phyloP scores from a whole-genome alignment of 805 yeast genomes.

The Pichia rugopelliculosa region DNA sequence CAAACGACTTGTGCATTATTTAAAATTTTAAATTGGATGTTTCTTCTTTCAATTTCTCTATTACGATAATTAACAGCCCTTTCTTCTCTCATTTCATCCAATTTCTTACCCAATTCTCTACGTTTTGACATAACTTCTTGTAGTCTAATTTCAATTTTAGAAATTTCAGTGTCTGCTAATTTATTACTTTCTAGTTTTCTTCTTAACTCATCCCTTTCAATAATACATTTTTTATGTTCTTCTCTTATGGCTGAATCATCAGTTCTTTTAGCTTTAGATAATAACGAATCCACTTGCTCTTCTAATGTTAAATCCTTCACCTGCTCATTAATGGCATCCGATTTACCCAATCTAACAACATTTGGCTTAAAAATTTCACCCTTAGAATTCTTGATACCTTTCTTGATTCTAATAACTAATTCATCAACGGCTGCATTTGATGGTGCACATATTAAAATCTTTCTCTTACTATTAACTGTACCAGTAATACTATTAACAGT shows the following conservation, averaged over 20 bases:
- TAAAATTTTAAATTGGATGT: constrained; percentile 64
- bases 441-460: constrained; percentile 90
- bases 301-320: constrained; percentile 82
- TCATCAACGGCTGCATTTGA: constrained; percentile 99
- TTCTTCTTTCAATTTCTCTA: constrained; percentile 70
- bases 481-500: constrained; percentile 1
- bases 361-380: constrained; percentile 53
- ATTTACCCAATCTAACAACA: constrained; percentile 80
- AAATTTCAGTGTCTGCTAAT: constrained; percentile 36
- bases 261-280: constrained; percentile 26
- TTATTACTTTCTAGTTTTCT: constrained; percentile 25
- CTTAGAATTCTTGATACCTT: constrained; percentile 53
- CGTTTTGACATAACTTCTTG: constrained; percentile 54
- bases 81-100: constrained; percentile 75
- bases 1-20: constrained; percentile 79
- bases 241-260: constrained; percentile 43
- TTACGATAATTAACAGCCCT: constrained; percentile 62
- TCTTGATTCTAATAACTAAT: constrained; percentile 69
- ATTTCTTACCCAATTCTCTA: constrained; percentile 60
- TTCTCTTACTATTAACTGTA: constrained; percentile 30
- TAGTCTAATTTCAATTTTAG: constrained; percentile 40
- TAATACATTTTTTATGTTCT: constrained; percentile 44
- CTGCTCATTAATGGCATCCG: constrained; percentile 78
- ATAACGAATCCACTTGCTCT: constrained; percentile 65
- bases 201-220: constrained; percentile 51